Percentiles rank a stretch among this genome's conserved stretches.
phyloP scores from a whole-genome alignment of 1,139 yeast species.

The Geotrichum cucujoidarum region DNA sequence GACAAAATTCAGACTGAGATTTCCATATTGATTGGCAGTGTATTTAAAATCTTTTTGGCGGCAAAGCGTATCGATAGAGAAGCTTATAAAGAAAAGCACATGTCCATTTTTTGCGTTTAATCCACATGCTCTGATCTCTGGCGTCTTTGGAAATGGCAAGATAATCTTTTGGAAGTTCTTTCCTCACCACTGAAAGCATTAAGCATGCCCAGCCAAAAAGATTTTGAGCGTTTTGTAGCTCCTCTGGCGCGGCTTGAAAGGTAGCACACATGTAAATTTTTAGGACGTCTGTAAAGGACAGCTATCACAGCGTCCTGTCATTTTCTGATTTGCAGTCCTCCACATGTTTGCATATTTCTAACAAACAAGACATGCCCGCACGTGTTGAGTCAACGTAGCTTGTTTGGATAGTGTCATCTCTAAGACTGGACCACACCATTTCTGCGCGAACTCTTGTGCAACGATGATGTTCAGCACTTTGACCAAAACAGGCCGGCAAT shows the following conservation, averaged over 20 bases:
- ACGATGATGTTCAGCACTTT: conserved; percentile 68
- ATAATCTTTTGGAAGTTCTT: conserved; percentile 51
- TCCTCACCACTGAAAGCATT: conserved; percentile 63
- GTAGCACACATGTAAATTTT: conserved; percentile 81
- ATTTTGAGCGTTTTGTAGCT: conserved; percentile 55
- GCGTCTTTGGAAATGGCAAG: conserved; percentile 45
- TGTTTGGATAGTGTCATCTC: conserved; percentile 54
- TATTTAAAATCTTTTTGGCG: conserved; percentile 26
- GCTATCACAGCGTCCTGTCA: no score
- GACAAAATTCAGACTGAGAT: conserved; percentile 35
- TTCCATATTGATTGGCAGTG: conserved; percentile 31
- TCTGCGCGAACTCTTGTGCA: conserved; percentile 58
- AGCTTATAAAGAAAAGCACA: conserved; percentile 71
- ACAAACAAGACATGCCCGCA: conserved; percentile 70
- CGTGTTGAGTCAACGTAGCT: conserved; percentile 56
- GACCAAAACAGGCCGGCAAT: conserved; percentile 53
- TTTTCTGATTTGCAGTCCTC: conserved; percentile 59
- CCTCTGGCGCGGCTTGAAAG: conserved; percentile 64
- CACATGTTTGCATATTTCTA: conserved; percentile 73
- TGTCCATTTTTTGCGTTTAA: conserved; percentile 87
- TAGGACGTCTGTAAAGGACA: conserved; percentile 63
- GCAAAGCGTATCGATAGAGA: conserved; percentile 67
- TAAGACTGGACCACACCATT: conserved; percentile 64
- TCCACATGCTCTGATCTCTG: conserved; percentile 52
- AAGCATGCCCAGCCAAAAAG: conserved; percentile 72